Evolutionary conservation across 768 basidiomycete species (phyloP), one percentile per base, ranked within the genome.

Genomic region (Mycena galericulata): DNA sequence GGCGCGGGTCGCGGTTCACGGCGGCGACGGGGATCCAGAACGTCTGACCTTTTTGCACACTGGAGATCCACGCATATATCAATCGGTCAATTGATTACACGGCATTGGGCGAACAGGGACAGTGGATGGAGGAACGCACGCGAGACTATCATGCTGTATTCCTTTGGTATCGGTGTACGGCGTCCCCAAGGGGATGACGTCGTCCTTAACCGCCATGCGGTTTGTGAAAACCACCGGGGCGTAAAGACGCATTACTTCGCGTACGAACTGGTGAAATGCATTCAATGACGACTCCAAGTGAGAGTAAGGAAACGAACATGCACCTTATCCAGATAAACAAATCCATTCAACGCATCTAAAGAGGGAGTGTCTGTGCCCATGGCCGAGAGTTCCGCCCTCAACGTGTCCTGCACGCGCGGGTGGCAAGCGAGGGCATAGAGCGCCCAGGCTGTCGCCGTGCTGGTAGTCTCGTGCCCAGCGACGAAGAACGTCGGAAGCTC

Each of bases 251-350:
- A 87, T 76, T 2, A 79, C 81, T 74, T 87, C 86, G 40, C 79
- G 77, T 24, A 85, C 75, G 32, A 36, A 36, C 34, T 36, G 34
- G 34, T 6, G 14, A 36, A 36, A 36, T 36, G 34, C 34, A 14
- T 36, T 36, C 34, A 36, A n/a, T n/a, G n/a, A n/a, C n/a, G n/a
- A n/a, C n/a, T n/a, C n/a, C n/a, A n/a, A n/a, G n/a, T n/a, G n/a
- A n/a, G n/a, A n/a, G n/a, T 36, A 36, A 36, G 34, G 34, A 36
- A 6, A 6, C 34, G 14, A 36, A 36, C 34, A 36, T 14, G 34
- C 8, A 86, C 81, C 17, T 76, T 74, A 55, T 88, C 89, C 29
- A 90, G 83, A 70, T 88, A 88, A 0, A 84, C 80, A 14, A 90
- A 80, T 10, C 80, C 74, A 46, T 80, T 78, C 8, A 90, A 81